Conservation (phyloP, 257 asterid species). For the Solanum tarapatanum region DNA sequence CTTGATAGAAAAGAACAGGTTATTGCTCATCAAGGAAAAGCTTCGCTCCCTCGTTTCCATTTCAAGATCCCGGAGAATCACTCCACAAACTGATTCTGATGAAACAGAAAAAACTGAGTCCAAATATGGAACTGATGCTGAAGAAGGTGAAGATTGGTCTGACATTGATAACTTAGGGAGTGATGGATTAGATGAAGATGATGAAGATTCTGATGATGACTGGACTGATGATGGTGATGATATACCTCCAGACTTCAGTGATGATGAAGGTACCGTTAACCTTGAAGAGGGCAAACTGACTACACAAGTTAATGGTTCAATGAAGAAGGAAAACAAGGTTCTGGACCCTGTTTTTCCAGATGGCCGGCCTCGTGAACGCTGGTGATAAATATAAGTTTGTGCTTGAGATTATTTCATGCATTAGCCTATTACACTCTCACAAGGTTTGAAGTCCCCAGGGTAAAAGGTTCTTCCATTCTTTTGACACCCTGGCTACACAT, state of each 20-base stretch:
- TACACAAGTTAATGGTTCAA: constrained; percentile 29
- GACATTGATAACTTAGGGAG: constrained; percentile 47
- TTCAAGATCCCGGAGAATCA: constrained; percentile 39
- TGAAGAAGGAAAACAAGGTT: constrained; percentile 30
- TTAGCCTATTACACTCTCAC: not conserved
- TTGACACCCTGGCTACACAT: not conserved
- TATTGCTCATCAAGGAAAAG: constrained; percentile 92
- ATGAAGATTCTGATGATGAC: constrained; percentile 22
- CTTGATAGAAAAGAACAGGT: constrained; percentile 62
- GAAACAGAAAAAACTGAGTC: constrained; percentile 24
- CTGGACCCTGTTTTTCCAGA: constrained; percentile 65
- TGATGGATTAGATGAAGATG: constrained; percentile 35
- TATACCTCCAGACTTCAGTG: constrained; percentile 63
- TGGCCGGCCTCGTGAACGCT: constrained; percentile 86
- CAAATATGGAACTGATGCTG: constrained; percentile 30
- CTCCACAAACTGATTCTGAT: constrained; percentile 13
- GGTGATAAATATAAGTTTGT: constrained; percentile 30
- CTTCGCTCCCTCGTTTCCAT: constrained; percentile 76
- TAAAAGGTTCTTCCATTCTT: not conserved
- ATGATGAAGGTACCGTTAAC: constrained; percentile 26
- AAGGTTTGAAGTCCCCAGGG: not conserved
- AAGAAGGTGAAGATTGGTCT: constrained; percentile 54
- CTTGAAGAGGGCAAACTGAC: constrained; percentile 21
- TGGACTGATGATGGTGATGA: constrained; percentile 69
- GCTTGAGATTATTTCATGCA: not conserved